These are phyloP conservation scores for Choiromyces venosus DNA, from an alignment of 495 filamentous ascomycete genomes.

Conservation along the genomic window DNA sequence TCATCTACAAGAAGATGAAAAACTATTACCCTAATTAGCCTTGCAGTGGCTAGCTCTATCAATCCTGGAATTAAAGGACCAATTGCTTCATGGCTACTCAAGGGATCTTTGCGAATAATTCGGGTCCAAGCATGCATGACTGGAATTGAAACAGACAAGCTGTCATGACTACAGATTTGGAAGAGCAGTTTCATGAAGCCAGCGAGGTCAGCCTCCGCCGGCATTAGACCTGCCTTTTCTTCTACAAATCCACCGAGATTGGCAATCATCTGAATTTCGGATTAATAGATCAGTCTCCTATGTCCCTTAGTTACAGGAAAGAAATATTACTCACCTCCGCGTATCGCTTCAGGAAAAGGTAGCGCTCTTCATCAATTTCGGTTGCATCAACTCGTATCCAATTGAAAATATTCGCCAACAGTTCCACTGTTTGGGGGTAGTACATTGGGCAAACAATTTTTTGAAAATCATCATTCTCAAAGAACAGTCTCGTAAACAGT, in stretches of 20 bases:
- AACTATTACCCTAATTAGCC: slow-evolving; percentile 41
- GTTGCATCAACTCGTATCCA: slow-evolving; percentile 74
- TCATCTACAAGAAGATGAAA: neutral
- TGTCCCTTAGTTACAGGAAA: slow-evolving; percentile 9
- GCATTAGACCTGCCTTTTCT: slow-evolving; percentile 60
- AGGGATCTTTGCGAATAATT: slow-evolving; percentile 60
- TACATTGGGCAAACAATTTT: slow-evolving; percentile 75
- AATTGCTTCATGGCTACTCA: slow-evolving; percentile 62
- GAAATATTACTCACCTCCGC: slow-evolving; percentile 61
- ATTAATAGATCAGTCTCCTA: slow-evolving; percentile 29
- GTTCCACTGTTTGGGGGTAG: slow-evolving; percentile 58
- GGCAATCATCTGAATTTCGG: slow-evolving; percentile 61
- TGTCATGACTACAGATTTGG: slow-evolving; percentile 71
- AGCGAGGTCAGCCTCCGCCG: slow-evolving; percentile 60
- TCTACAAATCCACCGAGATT: slow-evolving; percentile 78
- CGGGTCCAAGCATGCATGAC: slow-evolving; percentile 84
- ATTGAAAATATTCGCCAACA: slow-evolving; percentile 71
- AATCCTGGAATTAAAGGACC: slow-evolving; percentile 65
- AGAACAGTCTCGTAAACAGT: slow-evolving; percentile 67
- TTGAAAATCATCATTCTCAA: slow-evolving; percentile 73
- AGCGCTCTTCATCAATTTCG: slow-evolving; percentile 83
- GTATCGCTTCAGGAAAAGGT: slow-evolving; percentile 84
- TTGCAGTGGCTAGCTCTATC: slow-evolving; percentile 54
- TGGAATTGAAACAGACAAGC: slow-evolving; percentile 86
- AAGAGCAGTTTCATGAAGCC: slow-evolving; percentile 75